phyloP scores from a whole-genome alignment of 2,329 filamentous ascomycete genomes.

The Pyrenophora teres region DNA sequence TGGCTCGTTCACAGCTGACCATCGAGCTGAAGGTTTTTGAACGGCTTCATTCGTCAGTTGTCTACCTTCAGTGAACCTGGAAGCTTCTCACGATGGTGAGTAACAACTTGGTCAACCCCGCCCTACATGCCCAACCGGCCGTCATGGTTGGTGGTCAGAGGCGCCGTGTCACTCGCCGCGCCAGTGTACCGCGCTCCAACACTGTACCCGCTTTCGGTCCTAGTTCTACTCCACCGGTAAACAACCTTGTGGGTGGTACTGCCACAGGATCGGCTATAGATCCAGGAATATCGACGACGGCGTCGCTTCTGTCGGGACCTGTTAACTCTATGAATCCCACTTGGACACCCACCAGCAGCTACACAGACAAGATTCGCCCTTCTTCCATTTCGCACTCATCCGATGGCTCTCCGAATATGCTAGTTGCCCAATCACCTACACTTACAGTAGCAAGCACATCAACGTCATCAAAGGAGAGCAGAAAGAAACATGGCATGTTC shows the following conservation, averaged over 20 bases:
- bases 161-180: conserved; percentile 26
- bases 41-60: background rate
- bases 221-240: conserved; percentile 6
- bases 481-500: conserved; percentile 26
- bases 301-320: background rate
- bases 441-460: conserved; percentile 3
- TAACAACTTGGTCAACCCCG: background rate
- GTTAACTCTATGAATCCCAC: conserved; percentile 8
- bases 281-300: background rate
- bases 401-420: background rate
- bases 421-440: conserved; percentile 5
- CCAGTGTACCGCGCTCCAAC: conserved; percentile 19
- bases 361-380: conserved; percentile 1
- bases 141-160: conserved; percentile 21
- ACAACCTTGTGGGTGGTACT: conserved; percentile 2
- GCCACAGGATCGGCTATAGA: conserved; percentile 1
- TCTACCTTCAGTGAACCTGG: background rate
- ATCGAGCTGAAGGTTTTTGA: background rate
- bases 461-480: conserved; percentile 8
- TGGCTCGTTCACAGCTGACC: too few species aligned
- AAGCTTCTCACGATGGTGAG: conserved; percentile 3
- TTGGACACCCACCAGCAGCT: conserved; percentile 4
- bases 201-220: conserved; percentile 19
- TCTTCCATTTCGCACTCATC: background rate
- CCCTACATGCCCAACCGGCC: conserved; percentile 10